Conservation (phyloP, 75 land plant genomes). For the Selaginella moellendorffii region DNA sequence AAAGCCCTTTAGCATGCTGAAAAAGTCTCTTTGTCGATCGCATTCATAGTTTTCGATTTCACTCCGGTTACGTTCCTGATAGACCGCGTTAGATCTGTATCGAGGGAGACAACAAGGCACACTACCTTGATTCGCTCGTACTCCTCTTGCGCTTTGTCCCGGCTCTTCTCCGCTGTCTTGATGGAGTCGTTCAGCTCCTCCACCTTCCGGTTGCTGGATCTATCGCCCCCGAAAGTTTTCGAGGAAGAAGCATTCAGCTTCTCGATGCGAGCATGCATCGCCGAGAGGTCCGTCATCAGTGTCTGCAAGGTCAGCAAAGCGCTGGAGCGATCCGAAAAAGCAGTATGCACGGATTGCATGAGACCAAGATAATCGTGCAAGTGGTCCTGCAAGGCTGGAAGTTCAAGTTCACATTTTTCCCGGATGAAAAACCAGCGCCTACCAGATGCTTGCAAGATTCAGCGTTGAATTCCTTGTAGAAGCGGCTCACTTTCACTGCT, state of each 20-base stretch:
- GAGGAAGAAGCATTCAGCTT: constrained; percentile 64
- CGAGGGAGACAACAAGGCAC: constrained; percentile 6
- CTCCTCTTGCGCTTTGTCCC: constrained; percentile 45
- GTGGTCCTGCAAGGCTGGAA: no score
- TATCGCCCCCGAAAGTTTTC: constrained; percentile 79
- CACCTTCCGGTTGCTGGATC: constrained; percentile 45
- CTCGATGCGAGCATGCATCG: constrained; percentile 49
- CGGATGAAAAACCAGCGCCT: neutral
- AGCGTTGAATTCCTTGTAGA: constrained; percentile 61
- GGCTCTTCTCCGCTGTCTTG: constrained; percentile 56
- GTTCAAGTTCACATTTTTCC: no score
- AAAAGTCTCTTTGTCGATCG: constrained; percentile 51
- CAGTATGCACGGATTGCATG: constrained; percentile 58
- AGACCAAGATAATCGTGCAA: constrained; percentile 75
- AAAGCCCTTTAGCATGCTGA: constrained; percentile 64
- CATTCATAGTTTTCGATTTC: constrained; percentile 60
- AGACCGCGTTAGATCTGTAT: no score
- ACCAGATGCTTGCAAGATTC: constrained; percentile 83
- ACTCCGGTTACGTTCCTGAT: constrained; percentile 61
- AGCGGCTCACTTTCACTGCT: constrained; percentile 79
- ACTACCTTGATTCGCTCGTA: constrained; percentile 86
- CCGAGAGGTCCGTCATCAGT: constrained; percentile 44
- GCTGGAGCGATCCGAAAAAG: constrained; percentile 70
- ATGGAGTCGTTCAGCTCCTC: constrained; percentile 63
- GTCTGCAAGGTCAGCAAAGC: constrained; percentile 81